Conservation (phyloP, 2,329 filamentous ascomycete species). For the Ceratocystis cubensis region DNA sequence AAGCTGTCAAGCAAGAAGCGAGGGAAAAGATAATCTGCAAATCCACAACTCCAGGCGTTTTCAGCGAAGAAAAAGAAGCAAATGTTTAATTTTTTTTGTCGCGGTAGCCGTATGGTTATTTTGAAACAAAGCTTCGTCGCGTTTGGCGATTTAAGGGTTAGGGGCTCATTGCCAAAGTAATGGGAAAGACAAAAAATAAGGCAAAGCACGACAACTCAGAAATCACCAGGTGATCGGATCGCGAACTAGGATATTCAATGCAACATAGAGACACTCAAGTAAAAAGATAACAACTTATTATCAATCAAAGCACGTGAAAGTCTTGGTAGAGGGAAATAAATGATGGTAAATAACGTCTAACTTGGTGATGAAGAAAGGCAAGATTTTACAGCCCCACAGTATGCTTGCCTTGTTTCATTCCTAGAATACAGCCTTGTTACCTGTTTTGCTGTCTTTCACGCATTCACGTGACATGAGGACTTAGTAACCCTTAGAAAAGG, state of each 20-base stretch:
- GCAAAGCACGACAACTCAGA: neutral
- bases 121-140: conserved; percentile 8
- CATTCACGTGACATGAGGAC: neutral
- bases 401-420: too few relatives aligned
- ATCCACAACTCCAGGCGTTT: neutral
- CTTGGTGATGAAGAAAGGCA: too few relatives aligned
- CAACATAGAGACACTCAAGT: neutral
- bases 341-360: neutral
- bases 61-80: neutral
- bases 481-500: neutral
- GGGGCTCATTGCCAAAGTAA: too few relatives aligned
- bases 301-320: neutral
- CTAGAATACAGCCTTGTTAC: neutral
- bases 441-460: neutral
- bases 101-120: neutral
- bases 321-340: neutral
- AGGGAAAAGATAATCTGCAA: neutral
- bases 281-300: neutral
- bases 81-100: conserved; percentile 2
- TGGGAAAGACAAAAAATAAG: too few relatives aligned
- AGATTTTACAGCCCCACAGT: too few relatives aligned
- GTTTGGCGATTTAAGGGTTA: conserved; percentile 6
- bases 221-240: neutral
- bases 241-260: neutral
- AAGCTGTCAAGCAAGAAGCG: neutral